phyloP scores from a whole-genome alignment of 768 basidiomycete genomes.

The Cantharellus anzutake region DNA sequence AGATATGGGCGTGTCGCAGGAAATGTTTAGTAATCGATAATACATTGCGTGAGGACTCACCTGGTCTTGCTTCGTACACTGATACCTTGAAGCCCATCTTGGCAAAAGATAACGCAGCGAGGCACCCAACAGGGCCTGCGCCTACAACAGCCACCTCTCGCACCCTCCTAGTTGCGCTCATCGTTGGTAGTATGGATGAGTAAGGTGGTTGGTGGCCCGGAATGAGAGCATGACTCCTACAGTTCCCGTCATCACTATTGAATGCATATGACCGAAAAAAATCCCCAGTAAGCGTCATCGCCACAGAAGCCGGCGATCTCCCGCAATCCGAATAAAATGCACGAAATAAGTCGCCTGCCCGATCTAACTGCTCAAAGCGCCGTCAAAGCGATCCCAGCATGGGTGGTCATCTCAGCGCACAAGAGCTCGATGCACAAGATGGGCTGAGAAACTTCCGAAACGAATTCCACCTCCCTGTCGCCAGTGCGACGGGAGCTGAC shows the following conservation, averaged over 20 bases:
- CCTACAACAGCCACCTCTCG: conserved; percentile 26
- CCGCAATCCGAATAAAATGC: too few species aligned
- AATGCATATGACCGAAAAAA: too few species aligned
- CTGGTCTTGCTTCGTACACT: conserved; percentile 62
- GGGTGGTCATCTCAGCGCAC: too few species aligned
- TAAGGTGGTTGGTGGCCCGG: too few species aligned
- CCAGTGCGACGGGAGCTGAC: conserved; percentile 7
- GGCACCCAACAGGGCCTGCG: conserved; percentile 88
- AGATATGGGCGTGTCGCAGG: neutral
- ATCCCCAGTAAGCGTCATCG: too few species aligned
- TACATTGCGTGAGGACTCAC: conserved; percentile 20
- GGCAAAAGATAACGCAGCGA: conserved; percentile 69
- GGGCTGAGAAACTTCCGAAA: conserved; percentile 5
- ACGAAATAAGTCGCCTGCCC: too few species aligned
- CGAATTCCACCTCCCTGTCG: conserved; percentile 10
- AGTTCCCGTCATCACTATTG: too few species aligned
- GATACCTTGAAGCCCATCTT: conserved; percentile 74
- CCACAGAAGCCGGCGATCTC: too few species aligned
- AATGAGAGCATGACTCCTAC: too few species aligned
- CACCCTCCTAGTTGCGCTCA: neutral
- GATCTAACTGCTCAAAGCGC: too few species aligned
- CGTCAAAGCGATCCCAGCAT: too few species aligned
- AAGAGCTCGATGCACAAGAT: conserved; percentile 6
- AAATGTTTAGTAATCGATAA: neutral
- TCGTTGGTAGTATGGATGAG: too few species aligned